Conservation (phyloP, 2,329 filamentous ascomycete species). For the Fusarium protoensiforme region DNA sequence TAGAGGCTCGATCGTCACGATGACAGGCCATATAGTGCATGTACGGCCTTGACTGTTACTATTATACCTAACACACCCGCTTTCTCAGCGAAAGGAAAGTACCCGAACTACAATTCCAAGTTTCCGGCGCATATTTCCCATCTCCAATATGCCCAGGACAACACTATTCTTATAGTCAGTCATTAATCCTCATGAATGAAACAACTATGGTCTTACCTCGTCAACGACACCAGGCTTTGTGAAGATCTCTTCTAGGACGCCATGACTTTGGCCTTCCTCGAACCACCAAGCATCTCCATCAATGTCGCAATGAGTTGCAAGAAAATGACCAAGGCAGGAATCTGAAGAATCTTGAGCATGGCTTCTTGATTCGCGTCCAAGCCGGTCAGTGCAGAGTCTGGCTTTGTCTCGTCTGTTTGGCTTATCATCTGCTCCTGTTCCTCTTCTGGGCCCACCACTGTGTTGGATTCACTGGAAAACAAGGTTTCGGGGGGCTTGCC, state of each 20-base stretch:
- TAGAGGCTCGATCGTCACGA: too few species aligned
- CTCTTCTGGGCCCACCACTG: background rate
- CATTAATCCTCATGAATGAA: too few species aligned
- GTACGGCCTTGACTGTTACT: too few species aligned
- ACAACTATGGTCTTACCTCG: too few species aligned
- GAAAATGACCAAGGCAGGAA: background rate
- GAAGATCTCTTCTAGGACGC: background rate
- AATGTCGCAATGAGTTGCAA: background rate
- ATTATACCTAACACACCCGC: too few species aligned
- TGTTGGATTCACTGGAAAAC: background rate
- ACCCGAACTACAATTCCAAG: too few species aligned
- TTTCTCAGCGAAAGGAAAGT: too few species aligned
- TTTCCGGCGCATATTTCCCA: too few species aligned
- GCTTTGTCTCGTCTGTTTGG: background rate
- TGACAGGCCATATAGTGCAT: too few species aligned
- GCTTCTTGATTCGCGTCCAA: background rate
- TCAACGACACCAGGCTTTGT: accelerated
- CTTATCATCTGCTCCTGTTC: background rate
- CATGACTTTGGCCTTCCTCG: background rate
- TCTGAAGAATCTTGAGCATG: background rate
- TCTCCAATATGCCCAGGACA: too few species aligned
- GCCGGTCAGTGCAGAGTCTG: too few species aligned
- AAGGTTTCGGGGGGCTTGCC: background rate
- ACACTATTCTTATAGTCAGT: too few species aligned
- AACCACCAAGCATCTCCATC: background rate